These are phyloP conservation scores for Zelopaecilomyces penicillatus DNA, from an alignment of 2,329 filamentous ascomycete genomes.

Conservation along the genomic window DNA sequence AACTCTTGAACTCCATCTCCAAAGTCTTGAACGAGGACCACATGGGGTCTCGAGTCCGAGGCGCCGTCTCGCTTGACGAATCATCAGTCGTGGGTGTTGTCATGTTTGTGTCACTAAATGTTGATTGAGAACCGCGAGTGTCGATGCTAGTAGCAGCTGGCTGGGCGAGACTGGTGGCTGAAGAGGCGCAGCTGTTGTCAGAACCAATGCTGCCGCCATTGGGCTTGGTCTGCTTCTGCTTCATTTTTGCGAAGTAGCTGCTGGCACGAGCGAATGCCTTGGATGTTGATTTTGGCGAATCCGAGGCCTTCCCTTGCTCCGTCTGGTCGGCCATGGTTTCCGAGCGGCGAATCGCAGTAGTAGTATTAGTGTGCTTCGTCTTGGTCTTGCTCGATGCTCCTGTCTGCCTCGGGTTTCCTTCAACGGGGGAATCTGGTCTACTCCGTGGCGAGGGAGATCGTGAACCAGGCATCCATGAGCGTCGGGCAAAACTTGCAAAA, in stretches of 20 bases:
- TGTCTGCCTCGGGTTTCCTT: slow-evolving; percentile 15
- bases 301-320: slow-evolving; percentile 16
- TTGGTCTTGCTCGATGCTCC: slow-evolving; percentile 17
- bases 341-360: slow-evolving; percentile 14
- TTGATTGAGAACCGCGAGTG: slow-evolving; percentile 29
- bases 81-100: slow-evolving; percentile 31
- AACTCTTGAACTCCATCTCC: slow-evolving; percentile 43
- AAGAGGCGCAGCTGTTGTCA: slow-evolving; percentile 39
- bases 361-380: slow-evolving; percentile 17
- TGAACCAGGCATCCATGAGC: slow-evolving; percentile 43
- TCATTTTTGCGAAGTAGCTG: slow-evolving; percentile 43
- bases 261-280: slow-evolving; percentile 36
- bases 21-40: slow-evolving; percentile 48
- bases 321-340: slow-evolving; percentile 20
- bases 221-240: slow-evolving; percentile 36
- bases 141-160: slow-evolving; percentile 30
- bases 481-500: slow-evolving; percentile 41
- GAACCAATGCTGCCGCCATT: slow-evolving; percentile 27
- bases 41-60: slow-evolving; percentile 40
- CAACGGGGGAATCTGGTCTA: slow-evolving; percentile 18
- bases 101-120: slow-evolving; percentile 29
- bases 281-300: slow-evolving; percentile 28
- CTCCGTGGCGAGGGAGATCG: slow-evolving; percentile 39
- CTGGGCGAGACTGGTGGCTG: slow-evolving; percentile 36
- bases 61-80: slow-evolving; percentile 37